These are phyloP conservation scores for Pugionium cornutum DNA, from an alignment of 345 rosid genomes.

Conservation along the genomic window DNA sequence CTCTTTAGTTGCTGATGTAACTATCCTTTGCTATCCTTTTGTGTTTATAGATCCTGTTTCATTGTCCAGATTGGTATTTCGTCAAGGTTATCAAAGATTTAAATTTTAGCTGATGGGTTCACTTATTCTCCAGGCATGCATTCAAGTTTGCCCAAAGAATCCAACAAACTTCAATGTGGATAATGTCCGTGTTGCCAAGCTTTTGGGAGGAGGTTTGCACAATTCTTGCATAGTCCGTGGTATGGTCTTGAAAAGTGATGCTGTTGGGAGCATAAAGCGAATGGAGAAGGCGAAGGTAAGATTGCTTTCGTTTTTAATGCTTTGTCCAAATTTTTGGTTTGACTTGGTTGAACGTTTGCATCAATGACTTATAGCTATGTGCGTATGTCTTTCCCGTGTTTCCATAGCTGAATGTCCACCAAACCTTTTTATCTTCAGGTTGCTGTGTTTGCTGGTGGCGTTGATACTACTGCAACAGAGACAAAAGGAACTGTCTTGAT, in stretches of 20 bases:
- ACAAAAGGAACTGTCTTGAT: slow-evolving; percentile 98
- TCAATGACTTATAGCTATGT: slow-evolving; percentile 9
- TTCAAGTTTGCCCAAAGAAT: slow-evolving; percentile 95
- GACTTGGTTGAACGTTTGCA: not conserved
- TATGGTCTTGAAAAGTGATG: slow-evolving; percentile 88
- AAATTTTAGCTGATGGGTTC: not conserved
- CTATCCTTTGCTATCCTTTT: slow-evolving; percentile 7
- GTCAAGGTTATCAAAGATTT: not conserved
- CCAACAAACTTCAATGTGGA: slow-evolving; percentile 93
- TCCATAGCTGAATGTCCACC: slow-evolving; percentile 2
- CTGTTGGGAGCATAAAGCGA: slow-evolving; percentile 79
- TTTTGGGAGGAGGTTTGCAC: slow-evolving; percentile 88
- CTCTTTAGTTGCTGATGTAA: slow-evolving; percentile 77
- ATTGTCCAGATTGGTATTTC: slow-evolving; percentile 14
- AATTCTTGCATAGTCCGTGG: slow-evolving; percentile 76
- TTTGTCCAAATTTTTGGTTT: slow-evolving; percentile 1
- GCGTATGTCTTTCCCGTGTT: slow-evolving; percentile 1
- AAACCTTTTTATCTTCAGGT: slow-evolving; percentile 49
- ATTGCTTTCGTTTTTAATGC: not conserved
- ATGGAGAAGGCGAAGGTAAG: slow-evolving; percentile 90
- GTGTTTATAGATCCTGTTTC: slow-evolving; percentile 9
- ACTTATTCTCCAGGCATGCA: slow-evolving; percentile 67
- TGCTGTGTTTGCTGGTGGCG: slow-evolving; percentile 96
- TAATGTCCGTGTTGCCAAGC: slow-evolving; percentile 90
- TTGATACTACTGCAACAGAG: slow-evolving; percentile 95